Conservation (phyloP, 345 rosid genomes). For the Melaleuca alternifolia region DNA sequence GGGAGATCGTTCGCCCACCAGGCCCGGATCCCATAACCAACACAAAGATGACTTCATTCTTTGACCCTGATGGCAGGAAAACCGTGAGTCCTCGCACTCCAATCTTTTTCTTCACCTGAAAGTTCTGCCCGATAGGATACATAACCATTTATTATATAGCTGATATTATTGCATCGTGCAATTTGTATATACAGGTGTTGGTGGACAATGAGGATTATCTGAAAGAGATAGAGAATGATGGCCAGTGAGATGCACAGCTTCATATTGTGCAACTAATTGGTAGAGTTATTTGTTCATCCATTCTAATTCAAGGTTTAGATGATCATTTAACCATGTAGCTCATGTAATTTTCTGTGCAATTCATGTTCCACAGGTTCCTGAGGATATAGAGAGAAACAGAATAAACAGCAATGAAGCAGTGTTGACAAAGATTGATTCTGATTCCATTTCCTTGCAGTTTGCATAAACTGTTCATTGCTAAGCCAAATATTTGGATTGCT, state of each 20-base stretch:
- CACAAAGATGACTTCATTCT: conserved; percentile 28
- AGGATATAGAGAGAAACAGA: background rate
- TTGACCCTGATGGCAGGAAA: conserved; percentile 42
- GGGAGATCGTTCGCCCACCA: conserved; percentile 26
- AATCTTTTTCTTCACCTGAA: background rate
- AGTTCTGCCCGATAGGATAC: background rate
- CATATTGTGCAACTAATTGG: background rate
- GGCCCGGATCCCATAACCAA: conserved; percentile 23
- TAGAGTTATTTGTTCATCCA: background rate
- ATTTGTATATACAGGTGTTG: conserved; percentile 17
- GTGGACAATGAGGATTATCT: conserved; percentile 37
- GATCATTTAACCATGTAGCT: background rate
- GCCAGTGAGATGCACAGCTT: background rate
- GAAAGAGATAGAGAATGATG: conserved; percentile 9
- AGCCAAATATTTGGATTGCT: background rate
- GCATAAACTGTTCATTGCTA: background rate
- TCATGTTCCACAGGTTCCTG: background rate
- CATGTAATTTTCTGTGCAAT: background rate
- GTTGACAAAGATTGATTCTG: background rate
- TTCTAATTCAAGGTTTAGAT: background rate
- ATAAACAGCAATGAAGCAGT: background rate
- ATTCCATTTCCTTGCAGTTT: background rate
- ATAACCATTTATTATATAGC: background rate
- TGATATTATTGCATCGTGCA: background rate
- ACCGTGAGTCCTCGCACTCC: conserved; percentile 8